Evolutionary conservation across 2,329 filamentous ascomycete species (phyloP).

Genomic region (Alternaria brassicae): DNA sequence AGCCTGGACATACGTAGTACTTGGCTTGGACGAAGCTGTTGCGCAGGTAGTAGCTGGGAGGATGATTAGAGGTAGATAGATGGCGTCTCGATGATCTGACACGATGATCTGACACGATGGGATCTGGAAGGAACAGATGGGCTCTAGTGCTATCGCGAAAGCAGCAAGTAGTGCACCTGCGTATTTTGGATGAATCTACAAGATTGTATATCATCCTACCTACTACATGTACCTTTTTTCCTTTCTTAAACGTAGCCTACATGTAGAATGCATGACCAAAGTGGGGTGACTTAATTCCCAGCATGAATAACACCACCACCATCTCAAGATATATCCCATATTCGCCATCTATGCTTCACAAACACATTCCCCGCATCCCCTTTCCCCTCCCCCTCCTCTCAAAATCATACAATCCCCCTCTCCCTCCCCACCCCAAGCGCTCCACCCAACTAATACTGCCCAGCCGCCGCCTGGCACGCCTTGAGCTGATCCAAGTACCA

Average conservation of each 20-base stretch:
- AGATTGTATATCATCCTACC: too few relatives aligned
- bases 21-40: not conserved
- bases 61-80: not conserved
- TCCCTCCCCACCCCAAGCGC: not conserved
- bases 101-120: too few relatives aligned
- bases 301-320: not conserved
- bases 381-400: too few relatives aligned
- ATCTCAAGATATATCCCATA: not conserved
- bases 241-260: too few relatives aligned
- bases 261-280: too few relatives aligned
- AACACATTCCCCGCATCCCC: not conserved
- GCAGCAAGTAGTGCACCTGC: too few relatives aligned
- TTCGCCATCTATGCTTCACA: conserved; percentile 6
- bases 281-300: not conserved
- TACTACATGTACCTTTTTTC: too few relatives aligned
- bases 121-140: not conserved
- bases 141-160: too few relatives aligned
- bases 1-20: not conserved
- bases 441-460: conserved; percentile 54
- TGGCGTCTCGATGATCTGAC: not conserved
- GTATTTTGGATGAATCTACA: too few relatives aligned
- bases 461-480: conserved; percentile 58
- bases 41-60: not conserved
- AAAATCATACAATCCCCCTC: not conserved
- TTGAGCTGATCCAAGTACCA: conserved; percentile 97